phyloP scores from a whole-genome alignment of 352 stramenopile species.

The Globisporangium takayamanum region DNA sequence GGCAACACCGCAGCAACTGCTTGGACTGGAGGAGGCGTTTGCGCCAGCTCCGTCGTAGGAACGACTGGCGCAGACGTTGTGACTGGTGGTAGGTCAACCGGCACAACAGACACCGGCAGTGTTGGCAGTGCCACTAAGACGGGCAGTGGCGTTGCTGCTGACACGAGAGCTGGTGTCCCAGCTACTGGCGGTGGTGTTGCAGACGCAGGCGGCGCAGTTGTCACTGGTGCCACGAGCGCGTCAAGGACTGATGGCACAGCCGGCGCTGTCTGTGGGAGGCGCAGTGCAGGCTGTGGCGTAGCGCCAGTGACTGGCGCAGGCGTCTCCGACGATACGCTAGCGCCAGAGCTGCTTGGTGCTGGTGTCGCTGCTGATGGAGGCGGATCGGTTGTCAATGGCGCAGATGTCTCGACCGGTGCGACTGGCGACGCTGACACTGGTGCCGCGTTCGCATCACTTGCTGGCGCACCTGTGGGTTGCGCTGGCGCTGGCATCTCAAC shows the following conservation, averaged over 20 bases:
- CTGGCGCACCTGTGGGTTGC: neutral
- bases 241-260: neutral
- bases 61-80: neutral
- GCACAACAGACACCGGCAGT: too few species aligned
- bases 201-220: neutral
- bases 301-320: too few species aligned
- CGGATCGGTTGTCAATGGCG: too few species aligned
- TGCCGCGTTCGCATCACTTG: neutral
- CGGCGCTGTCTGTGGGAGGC: too few species aligned
- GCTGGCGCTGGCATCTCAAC: neutral
- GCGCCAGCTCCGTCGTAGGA: too few species aligned
- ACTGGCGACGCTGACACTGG: neutral
- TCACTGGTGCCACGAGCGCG: neutral
- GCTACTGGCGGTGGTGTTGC: too few species aligned
- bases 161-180: neutral
- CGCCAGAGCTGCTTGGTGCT: too few species aligned
- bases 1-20: too few species aligned
- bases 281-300: neutral
- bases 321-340: too few species aligned
- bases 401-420: neutral
- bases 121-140: too few species aligned
- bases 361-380: too few species aligned
- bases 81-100: neutral
- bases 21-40: too few species aligned
- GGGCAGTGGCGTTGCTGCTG: neutral